phyloP scores from a whole-genome alignment of 257 asterid species.

The Scutellaria barbata region DNA sequence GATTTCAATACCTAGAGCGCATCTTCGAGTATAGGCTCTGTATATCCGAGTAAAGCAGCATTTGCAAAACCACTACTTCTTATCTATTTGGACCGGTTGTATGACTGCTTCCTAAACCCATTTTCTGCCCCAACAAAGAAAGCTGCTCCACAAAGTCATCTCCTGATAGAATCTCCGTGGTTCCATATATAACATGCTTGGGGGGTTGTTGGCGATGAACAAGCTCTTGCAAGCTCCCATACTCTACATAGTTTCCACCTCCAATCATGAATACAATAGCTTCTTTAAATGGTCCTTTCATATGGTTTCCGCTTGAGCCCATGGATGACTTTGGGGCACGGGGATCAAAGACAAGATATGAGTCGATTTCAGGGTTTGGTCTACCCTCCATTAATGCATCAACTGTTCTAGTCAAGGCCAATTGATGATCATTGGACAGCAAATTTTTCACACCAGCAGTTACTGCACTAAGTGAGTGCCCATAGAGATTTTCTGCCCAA shows the following conservation, averaged over 20 bases:
- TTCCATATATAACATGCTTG: conserved; percentile 82
- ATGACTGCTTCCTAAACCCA: conserved; percentile 71
- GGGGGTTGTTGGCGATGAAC: conserved; percentile 76
- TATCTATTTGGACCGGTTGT: conserved; percentile 9
- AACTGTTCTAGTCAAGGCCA: conserved; percentile 83
- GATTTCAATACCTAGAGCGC: conserved; percentile 25
- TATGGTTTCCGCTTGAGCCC: conserved; percentile 66
- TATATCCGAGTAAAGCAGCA: conserved; percentile 27
- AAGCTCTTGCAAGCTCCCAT: conserved; percentile 66
- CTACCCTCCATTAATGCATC: conserved; percentile 98
- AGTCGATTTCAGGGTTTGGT: conserved; percentile 85
- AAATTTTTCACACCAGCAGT: conserved; percentile 95
- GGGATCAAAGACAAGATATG: conserved; percentile 84
- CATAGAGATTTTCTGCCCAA: conserved; percentile 97
- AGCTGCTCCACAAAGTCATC: conserved; percentile 96
- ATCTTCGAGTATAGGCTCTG: conserved; percentile 31
- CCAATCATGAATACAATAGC: conserved; percentile 98
- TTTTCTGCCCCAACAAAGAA: conserved; percentile 54
- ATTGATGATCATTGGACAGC: conserved; percentile 83
- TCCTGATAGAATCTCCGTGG: conserved; percentile 91
- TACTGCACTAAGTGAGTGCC: conserved; percentile 83
- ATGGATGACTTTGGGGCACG: conserved; percentile 83
- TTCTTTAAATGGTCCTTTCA: conserved; percentile 93
- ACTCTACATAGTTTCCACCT: conserved; percentile 96
- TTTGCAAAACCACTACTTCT: neutral